These are phyloP conservation scores for Malassezia psittaci DNA, from an alignment of 1,284 basidiomycete species.

Conservation along the genomic window DNA sequence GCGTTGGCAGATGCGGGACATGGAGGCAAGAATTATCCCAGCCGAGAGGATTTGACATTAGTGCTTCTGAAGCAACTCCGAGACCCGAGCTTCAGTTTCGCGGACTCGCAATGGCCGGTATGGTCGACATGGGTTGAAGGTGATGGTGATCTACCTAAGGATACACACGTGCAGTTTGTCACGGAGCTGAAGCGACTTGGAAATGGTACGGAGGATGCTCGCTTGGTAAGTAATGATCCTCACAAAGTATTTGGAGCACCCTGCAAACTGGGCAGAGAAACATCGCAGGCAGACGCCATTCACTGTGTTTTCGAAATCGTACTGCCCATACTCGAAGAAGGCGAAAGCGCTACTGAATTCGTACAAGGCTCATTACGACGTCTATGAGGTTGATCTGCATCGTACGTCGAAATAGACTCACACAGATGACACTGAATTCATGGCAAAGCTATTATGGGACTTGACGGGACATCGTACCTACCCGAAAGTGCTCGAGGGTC, in stretches of 20 bases:
- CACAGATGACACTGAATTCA: background rate
- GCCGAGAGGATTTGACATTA: slow-evolving; percentile 1
- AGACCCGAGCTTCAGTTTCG: background rate
- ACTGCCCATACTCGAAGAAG: slow-evolving; percentile 19
- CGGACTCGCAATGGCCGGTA: slow-evolving; percentile 2
- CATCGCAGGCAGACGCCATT: slow-evolving; percentile 10
- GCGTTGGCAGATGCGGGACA: background rate
- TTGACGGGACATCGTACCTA: slow-evolving; percentile 14
- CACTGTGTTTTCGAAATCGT: slow-evolving; percentile 21
- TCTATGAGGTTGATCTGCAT: slow-evolving; percentile 17
- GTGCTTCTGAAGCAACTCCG: slow-evolving; percentile 6
- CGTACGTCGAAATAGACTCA: slow-evolving; percentile 1
- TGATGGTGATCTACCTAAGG: background rate
- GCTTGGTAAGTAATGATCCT: background rate
- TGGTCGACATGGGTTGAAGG: slow-evolving; percentile 8
- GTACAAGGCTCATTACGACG: slow-evolving; percentile 8
- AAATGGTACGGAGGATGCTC: background rate
- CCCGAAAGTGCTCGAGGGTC: slow-evolving; percentile 11
- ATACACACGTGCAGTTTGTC: slow-evolving; percentile 15
- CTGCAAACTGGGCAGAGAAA: slow-evolving; percentile 9
- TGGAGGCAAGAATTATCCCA: slow-evolving; percentile 10
- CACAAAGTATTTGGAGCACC: slow-evolving; percentile 9
- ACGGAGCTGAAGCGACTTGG: slow-evolving; percentile 5
- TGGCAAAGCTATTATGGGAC: slow-evolving; percentile 2
- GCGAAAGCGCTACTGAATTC: slow-evolving; percentile 16